A percentile compares a stretch with the other conserved stretches of the same genome.
These are phyloP conservation scores for Scheffersomyces parashehatae DNA, from an alignment of 1,139 yeast genomes.

Conservation along the genomic window DNA sequence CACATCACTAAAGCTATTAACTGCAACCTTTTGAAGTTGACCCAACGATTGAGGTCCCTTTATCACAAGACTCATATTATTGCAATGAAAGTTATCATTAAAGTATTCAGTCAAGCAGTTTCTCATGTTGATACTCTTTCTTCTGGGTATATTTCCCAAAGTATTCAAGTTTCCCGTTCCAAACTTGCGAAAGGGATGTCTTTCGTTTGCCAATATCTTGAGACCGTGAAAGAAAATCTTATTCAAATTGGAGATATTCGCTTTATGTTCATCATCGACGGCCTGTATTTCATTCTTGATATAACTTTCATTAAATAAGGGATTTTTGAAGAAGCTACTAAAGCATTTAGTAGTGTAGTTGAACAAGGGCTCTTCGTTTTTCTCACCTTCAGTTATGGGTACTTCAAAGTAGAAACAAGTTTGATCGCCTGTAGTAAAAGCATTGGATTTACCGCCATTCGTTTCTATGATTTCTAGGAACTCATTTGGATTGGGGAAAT, in stretches of 20 bases:
- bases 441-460: conserved; percentile 61
- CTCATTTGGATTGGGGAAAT: conserved; percentile 47
- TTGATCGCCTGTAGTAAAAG: conserved; percentile 65
- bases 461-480: conserved; percentile 45
- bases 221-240: conserved; percentile 60
- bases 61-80: conserved; percentile 56
- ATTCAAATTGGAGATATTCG: conserved; percentile 41
- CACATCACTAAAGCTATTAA: conserved; percentile 38
- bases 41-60: conserved; percentile 67
- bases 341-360: conserved; percentile 49
- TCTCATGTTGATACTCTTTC: conserved; percentile 18
- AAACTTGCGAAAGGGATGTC: conserved; percentile 47
- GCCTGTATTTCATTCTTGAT: conserved; percentile 56
- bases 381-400: conserved; percentile 38
- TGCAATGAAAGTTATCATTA: conserved; percentile 27
- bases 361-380: conserved; percentile 34
- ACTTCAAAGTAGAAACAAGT: conserved; percentile 63
- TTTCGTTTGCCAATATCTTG: conserved; percentile 45
- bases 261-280: conserved; percentile 63
- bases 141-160: conserved; percentile 17
- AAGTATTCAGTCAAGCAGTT: conserved; percentile 28
- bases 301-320: conserved; percentile 44
- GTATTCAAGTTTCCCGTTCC: conserved; percentile 47
- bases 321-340: conserved; percentile 50
- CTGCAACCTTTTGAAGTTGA: conserved; percentile 51